Evolutionary conservation across 208 protist genomes (phyloP).

Genomic region (Crithidia mellificae): DNA sequence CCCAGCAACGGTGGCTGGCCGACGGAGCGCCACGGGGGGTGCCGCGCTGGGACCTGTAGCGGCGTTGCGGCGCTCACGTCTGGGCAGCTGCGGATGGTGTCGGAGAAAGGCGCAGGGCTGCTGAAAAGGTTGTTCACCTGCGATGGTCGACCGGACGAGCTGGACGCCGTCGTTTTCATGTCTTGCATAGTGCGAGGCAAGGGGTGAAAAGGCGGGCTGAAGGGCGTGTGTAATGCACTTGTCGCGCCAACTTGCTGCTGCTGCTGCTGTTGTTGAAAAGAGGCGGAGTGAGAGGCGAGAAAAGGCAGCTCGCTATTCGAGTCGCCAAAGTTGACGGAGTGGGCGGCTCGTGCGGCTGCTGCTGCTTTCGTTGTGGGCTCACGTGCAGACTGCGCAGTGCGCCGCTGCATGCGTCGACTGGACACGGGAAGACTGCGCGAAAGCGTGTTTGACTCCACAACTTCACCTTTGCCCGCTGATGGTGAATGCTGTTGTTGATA

Average conservation of each 20-base stretch:
- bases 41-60: neutral
- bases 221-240: neutral
- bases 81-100: neutral
- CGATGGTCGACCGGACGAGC: neutral
- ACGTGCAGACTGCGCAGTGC: neutral
- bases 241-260: neutral
- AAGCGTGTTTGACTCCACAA: too few relatives aligned
- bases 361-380: neutral
- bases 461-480: too few relatives aligned
- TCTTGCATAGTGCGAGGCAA: neutral
- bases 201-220: conserved; percentile 1
- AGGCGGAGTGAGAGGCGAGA: neutral
- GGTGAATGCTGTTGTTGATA: neutral
- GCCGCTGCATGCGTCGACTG: neutral
- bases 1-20: neutral
- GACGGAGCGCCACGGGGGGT: conserved; percentile 9
- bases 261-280: too few relatives aligned
- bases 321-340: neutral
- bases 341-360: neutral
- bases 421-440: neutral
- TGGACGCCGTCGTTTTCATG: neutral
- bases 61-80: conserved; percentile 2
- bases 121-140: neutral
- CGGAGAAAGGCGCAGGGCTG: neutral
- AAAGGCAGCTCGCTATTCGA: neutral